phyloP scores from a whole-genome alignment of 2,329 filamentous ascomycete genomes.

The Nannizziopsis arthrosporioides region DNA sequence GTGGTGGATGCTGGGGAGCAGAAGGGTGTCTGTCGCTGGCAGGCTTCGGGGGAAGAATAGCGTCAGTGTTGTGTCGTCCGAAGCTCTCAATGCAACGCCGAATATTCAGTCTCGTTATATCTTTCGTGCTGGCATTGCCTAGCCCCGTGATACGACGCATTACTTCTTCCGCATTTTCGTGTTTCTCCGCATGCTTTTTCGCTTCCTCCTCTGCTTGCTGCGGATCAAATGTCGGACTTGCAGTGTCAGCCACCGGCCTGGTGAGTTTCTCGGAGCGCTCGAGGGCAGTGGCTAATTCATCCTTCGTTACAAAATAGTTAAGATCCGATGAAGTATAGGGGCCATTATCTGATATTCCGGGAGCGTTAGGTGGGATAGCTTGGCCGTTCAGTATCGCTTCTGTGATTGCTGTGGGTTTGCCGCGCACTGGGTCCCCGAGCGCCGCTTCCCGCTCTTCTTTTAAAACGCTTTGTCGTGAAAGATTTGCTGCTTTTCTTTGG shows the following conservation, averaged over 20 bases:
- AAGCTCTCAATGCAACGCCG: slow-evolving; percentile 75
- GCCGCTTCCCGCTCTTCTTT: slow-evolving; percentile 50
- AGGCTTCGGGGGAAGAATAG: slow-evolving; percentile 50
- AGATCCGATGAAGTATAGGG: slow-evolving; percentile 35
- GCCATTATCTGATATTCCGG: not conserved
- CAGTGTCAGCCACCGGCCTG: slow-evolving; percentile 24
- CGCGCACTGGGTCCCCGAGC: slow-evolving; percentile 68
- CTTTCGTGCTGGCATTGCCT: slow-evolving; percentile 63
- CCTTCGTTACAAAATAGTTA: slow-evolving; percentile 62
- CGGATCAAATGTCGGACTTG: slow-evolving; percentile 27
- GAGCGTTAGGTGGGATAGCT: slow-evolving; percentile 16
- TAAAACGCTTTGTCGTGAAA: slow-evolving; percentile 61
- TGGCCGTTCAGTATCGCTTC: slow-evolving; percentile 60
- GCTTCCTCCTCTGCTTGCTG: slow-evolving; percentile 28
- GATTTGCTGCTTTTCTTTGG: slow-evolving; percentile 72
- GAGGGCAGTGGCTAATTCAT: slow-evolving; percentile 56
- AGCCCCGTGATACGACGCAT: slow-evolving; percentile 68
- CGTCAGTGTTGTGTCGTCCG: slow-evolving; percentile 81
- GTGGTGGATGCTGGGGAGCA: slow-evolving; percentile 22
- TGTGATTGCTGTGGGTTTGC: slow-evolving; percentile 68
- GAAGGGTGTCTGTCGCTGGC: slow-evolving; percentile 34
- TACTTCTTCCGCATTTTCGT: slow-evolving; percentile 60
- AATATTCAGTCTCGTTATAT: slow-evolving; percentile 70
- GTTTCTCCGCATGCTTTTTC: slow-evolving; percentile 42
- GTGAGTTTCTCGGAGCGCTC: slow-evolving; percentile 55